These are phyloP conservation scores for Ophiostoma sp. DNA, from an alignment of 2,329 filamentous ascomycete species.

Conservation along the genomic window DNA sequence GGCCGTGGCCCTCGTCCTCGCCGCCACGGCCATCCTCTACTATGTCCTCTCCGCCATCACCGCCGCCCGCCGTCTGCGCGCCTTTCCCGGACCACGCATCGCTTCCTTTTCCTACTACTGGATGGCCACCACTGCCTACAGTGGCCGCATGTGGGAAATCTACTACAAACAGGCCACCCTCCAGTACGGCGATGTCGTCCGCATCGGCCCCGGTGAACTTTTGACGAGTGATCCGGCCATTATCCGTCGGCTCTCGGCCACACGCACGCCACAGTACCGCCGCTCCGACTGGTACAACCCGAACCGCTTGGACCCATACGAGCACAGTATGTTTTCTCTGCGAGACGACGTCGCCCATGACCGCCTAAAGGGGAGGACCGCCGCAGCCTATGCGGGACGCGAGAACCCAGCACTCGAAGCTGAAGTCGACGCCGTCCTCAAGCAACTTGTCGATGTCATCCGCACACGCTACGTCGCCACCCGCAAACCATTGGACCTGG, in stretches of 20 bases:
- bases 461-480: constrained; percentile 28
- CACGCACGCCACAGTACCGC: constrained; percentile 34
- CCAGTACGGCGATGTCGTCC: constrained; percentile 36
- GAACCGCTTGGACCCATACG: constrained; percentile 49
- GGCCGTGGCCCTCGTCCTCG: not conserved
- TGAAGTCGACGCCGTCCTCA: constrained; percentile 33
- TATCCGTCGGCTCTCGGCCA: constrained; percentile 36
- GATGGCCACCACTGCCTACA: constrained; percentile 32
- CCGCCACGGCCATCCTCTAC: constrained; percentile 4
- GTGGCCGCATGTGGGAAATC: constrained; percentile 32
- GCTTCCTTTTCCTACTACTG: constrained; percentile 40
- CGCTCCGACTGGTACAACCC: constrained; percentile 45
- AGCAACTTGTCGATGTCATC: constrained; percentile 28
- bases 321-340: constrained; percentile 51
- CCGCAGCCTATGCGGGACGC: constrained; percentile 35
- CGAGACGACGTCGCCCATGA: constrained; percentile 35
- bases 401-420: constrained; percentile 35
- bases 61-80: constrained; percentile 32
- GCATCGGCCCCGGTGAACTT: constrained; percentile 42
- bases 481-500: constrained; percentile 45
- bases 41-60: constrained; percentile 29
- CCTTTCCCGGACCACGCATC: constrained; percentile 34
- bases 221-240: constrained; percentile 39
- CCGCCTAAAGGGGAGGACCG: constrained; percentile 34
- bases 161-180: constrained; percentile 31